Percentiles rank a stretch among this genome's conserved stretches.
These are phyloP conservation scores for Rhododendron mucronatum DNA, from an alignment of 148 eudicot genomes.

Conservation along the genomic window DNA sequence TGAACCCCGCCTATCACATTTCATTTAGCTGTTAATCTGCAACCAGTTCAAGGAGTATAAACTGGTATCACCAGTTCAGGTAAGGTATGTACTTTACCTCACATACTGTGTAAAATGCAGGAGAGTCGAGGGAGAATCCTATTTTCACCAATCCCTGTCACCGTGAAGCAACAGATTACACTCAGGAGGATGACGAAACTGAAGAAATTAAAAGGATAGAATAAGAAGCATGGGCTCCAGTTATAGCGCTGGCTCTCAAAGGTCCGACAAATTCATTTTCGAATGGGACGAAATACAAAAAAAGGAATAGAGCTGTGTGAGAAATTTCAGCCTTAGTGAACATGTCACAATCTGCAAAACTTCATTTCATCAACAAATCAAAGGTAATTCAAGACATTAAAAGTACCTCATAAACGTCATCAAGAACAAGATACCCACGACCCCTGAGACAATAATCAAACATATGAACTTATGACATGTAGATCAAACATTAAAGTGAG, in stretches of 20 bases:
- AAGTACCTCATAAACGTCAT: slow-evolving; percentile 61
- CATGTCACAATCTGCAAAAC: neutral
- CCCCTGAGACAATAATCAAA: slow-evolving; percentile 37
- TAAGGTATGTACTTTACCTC: slow-evolving; percentile 44
- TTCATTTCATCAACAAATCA: neutral
- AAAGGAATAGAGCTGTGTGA: neutral
- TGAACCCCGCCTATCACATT: neutral
- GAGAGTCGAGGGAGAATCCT: slow-evolving; percentile 76
- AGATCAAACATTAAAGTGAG: neutral
- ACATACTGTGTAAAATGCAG: slow-evolving; percentile 79
- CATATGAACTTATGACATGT: neutral
- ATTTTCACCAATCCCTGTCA: slow-evolving; percentile 64
- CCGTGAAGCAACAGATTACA: neutral
- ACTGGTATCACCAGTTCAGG: neutral
- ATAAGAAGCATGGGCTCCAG: neutral
- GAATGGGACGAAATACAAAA: neutral
- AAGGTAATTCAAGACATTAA: neutral
- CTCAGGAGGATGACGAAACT: neutral
- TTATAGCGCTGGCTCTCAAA: neutral
- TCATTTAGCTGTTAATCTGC: neutral
- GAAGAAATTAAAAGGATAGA: neutral
- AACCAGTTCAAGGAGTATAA: neutral
- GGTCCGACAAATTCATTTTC: neutral
- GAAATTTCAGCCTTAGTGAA: slow-evolving; percentile 1
- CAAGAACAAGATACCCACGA: slow-evolving; percentile 66